phyloP scores from a whole-genome alignment of 495 filamentous ascomycete genomes.

The Hypoxylon rickii region DNA sequence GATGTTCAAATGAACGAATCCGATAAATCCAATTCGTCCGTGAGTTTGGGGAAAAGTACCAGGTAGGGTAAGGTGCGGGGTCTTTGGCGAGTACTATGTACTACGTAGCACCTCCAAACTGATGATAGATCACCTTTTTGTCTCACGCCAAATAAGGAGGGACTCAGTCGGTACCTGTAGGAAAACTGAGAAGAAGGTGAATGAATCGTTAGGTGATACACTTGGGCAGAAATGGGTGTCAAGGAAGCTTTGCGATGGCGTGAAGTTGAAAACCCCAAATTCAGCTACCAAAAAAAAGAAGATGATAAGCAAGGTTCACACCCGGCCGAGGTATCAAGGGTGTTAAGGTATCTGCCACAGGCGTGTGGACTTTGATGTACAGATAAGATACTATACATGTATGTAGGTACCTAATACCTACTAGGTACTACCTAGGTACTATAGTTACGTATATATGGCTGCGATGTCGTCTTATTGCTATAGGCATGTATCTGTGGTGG shows the following conservation, averaged over 20 bases:
- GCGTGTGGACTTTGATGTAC: too few relatives aligned
- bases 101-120: too few relatives aligned
- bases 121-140: too few relatives aligned
- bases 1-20: constrained; percentile 29
- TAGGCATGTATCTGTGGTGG: not conserved
- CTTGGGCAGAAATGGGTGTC: too few relatives aligned
- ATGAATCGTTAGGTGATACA: too few relatives aligned
- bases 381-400: not conserved
- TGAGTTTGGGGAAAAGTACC: constrained; percentile 11
- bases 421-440: too few relatives aligned
- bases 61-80: constrained; percentile 27
- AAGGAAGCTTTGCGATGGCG: constrained; percentile 18
- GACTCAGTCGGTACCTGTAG: too few relatives aligned
- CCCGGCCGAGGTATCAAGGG: constrained; percentile 12
- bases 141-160: too few relatives aligned
- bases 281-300: constrained; percentile 3
- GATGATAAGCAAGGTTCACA: constrained; percentile 25
- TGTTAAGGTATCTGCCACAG: too few relatives aligned
- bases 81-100: constrained; percentile 12
- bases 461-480: not conserved
- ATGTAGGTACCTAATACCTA: not conserved
- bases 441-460: too few relatives aligned
- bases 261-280: constrained; percentile 22
- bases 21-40: constrained; percentile 6
- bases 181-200: too few relatives aligned